These are phyloP conservation scores for Phalaenopsis equestris DNA, from an alignment of 106 monocot species.

Conservation along the genomic window DNA sequence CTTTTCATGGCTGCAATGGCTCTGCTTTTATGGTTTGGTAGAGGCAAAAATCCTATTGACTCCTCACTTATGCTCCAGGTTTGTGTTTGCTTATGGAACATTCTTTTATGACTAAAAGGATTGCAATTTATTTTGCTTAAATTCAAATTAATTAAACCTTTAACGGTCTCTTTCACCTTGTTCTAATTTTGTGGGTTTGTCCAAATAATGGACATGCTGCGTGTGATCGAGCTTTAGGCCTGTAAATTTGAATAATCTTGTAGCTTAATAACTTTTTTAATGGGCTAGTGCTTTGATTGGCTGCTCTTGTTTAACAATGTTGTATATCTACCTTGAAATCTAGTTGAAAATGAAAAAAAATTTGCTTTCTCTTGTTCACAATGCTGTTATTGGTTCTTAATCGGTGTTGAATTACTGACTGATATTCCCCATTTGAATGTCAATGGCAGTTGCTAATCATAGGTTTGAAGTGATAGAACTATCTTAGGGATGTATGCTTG, in stretches of 20 bases:
- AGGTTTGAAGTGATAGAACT: not conserved
- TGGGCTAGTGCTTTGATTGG: not conserved
- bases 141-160: not conserved
- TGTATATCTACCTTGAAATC: not conserved
- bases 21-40: constrained; percentile 74
- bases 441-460: not conserved
- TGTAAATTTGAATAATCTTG: constrained; percentile 2
- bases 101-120: not conserved
- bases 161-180: not conserved
- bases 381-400: not conserved
- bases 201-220: not conserved
- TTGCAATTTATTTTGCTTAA: not conserved
- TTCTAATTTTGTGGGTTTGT: not conserved
- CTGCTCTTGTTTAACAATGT: not conserved
- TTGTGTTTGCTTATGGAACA: constrained; percentile 6
- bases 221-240: not conserved
- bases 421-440: not conserved
- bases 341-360: not conserved
- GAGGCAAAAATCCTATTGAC: constrained; percentile 77
- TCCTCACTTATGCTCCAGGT: constrained; percentile 76
- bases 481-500: not conserved
- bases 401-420: not conserved
- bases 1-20: constrained; percentile 68
- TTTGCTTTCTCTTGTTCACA: not conserved
- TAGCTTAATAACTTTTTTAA: not conserved